Base-by-base conservation (phyloP, 2,329 filamentous ascomycete species). In the Bisporella sp. region DNA sequence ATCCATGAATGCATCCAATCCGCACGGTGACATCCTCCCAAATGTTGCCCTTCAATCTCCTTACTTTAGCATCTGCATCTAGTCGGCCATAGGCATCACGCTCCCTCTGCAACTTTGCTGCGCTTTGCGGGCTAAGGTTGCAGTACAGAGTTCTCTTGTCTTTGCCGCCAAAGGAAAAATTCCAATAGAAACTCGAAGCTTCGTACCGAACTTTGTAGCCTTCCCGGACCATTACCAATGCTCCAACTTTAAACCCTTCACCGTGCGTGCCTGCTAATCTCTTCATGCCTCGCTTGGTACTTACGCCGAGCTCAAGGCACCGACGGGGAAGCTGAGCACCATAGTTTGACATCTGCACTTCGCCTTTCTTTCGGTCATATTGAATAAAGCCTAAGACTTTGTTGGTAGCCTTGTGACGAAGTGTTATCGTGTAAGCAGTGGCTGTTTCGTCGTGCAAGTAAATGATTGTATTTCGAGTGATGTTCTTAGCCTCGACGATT, bases 201-300 rank as follows among this genome's bases (percentile, higher is more conserved):
- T 56, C 52, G 37, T 58, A 58, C 8, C 37, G 54, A 4, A 61
- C 53, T 3, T 45, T 47, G 37, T 62, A 54, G 5, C 53, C 51
- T 29, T 55, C 41, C 0, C 61, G 54, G n/a, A 56, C 46, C 58
- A 66, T 59, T 0, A 63, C 52, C 1, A 64, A 49, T 2, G 62
- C 54, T 11, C 56, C 62, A 28, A 63, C 31, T 45, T 66, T 66
- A 48, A 62, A 60, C 2, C 59, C 60, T 49, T 66, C 61, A 2
- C 63, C 63, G 41, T 65, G 58, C 6, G 41, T 52, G 7, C 63
- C 63, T 4, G 63, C 58, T 21, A 51, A 5, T n/a, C 52, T 11
- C 2, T 44, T 12, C 1, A 54, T 49, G 40, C 28, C 7, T 11
- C 11, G 11, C 28, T 42, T 42, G 9, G 40, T 42, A 21, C 40